Evolutionary conservation across 345 rosid genomes (phyloP).

Genomic region (Rhodamnia rubescens): DNA sequence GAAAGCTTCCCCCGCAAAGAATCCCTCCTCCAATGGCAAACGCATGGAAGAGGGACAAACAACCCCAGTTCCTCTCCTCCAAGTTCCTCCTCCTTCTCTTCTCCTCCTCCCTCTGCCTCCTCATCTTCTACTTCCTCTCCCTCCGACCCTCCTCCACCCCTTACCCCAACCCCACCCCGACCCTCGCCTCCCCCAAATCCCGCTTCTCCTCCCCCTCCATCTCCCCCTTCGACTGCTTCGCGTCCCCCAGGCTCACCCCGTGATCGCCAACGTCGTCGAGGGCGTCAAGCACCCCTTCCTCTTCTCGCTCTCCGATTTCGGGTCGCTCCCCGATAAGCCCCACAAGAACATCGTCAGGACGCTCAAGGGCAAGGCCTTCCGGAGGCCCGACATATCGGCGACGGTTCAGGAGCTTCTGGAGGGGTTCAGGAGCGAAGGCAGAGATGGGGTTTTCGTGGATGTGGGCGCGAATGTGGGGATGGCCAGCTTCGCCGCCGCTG

Average conservation of each 20-base stretch:
- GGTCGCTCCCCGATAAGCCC: conserved; percentile 81
- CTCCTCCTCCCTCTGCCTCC: conserved; percentile 27
- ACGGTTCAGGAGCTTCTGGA: conserved; percentile 72
- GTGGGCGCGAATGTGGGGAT: conserved; percentile 98
- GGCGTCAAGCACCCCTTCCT: conserved; percentile 70
- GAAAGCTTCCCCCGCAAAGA: background rate
- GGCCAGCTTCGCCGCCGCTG: conserved; percentile 94
- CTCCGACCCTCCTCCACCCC: conserved; percentile 13
- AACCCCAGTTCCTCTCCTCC: conserved; percentile 41
- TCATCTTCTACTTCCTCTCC: conserved; percentile 32
- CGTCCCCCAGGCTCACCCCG: conserved; percentile 71
- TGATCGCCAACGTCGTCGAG: conserved; percentile 78
- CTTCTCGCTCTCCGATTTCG: conserved; percentile 80
- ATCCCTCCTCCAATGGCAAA: conserved; percentile 27
- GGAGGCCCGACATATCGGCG: conserved; percentile 82
- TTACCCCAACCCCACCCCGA: conserved; percentile 4
- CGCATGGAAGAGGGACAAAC: conserved; percentile 65
- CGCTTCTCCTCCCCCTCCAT: conserved; percentile 20
- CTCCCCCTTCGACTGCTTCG: conserved; percentile 57
- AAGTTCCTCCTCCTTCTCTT: conserved; percentile 32
- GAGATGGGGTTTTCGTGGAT: conserved; percentile 61
- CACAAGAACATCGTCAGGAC: conserved; percentile 88
- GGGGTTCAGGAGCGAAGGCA: conserved; percentile 20
- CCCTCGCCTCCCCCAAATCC: conserved; percentile 8
- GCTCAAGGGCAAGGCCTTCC: conserved; percentile 82